phyloP scores from a whole-genome alignment of 306 rosid genomes.

The Lablab purpureus region DNA sequence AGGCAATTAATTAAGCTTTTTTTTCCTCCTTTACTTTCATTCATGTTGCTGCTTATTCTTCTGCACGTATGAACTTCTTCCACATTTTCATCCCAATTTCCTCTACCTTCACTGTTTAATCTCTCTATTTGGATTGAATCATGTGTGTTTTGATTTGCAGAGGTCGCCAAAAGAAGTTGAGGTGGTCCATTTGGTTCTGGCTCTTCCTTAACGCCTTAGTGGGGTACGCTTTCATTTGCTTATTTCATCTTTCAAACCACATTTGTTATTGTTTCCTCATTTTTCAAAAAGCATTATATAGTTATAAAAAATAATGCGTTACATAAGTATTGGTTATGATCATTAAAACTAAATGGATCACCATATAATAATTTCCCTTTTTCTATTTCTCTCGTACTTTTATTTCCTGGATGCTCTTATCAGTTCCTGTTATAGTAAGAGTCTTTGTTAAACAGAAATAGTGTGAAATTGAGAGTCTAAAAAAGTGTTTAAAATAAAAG shows the following conservation, averaged over 20 bases:
- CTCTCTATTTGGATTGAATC: background rate
- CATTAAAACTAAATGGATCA: no score
- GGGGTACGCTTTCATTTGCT: slow-evolving; percentile 51
- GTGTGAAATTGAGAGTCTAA: no score
- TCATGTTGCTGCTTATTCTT: background rate
- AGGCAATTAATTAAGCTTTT: slow-evolving; percentile 40
- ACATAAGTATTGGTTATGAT: no score
- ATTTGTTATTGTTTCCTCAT: background rate
- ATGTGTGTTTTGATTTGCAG: slow-evolving; percentile 50
- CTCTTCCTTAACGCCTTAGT: slow-evolving; percentile 63
- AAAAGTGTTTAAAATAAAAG: no score
- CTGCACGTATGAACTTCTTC: background rate
- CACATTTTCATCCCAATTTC: background rate
- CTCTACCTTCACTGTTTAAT: background rate
- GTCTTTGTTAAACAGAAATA: no score
- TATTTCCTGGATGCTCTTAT: no score
- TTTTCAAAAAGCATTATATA: no score
- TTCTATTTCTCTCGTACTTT: no score
- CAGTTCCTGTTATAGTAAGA: no score
- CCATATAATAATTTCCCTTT: no score
- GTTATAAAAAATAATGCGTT: no score
- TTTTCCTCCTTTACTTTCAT: background rate
- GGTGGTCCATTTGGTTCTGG: slow-evolving; percentile 59
- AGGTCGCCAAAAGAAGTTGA: slow-evolving; percentile 45
- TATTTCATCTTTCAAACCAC: background rate